Conservation (phyloP, 2,329 filamentous ascomycete genomes). For the Ophiosphaerella narmari region DNA sequence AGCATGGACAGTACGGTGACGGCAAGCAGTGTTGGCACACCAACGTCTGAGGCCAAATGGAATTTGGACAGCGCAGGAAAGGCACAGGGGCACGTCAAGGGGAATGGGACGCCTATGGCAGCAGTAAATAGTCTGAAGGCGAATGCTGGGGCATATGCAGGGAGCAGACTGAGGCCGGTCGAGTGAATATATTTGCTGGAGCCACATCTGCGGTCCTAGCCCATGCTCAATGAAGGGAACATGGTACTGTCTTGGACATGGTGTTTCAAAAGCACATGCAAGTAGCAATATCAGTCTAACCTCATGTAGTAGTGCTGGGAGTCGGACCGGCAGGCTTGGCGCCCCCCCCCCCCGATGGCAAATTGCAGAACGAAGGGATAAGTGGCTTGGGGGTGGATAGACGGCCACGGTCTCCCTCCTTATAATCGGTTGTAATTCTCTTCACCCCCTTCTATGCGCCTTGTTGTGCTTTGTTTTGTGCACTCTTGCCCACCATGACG, state of each 20-base stretch:
- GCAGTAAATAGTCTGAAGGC: constrained; percentile 20
- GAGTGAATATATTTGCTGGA: constrained; percentile 7
- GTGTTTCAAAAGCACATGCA: too few relatives aligned
- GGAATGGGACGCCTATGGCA: constrained; percentile 21
- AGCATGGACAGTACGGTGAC: constrained; percentile 41
- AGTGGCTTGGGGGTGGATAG: too few relatives aligned
- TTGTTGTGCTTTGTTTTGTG: not conserved
- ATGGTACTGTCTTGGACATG: too few relatives aligned
- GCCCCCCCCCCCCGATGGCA: constrained; percentile 9
- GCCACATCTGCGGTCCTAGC: too few relatives aligned
- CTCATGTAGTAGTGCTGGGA: not conserved
- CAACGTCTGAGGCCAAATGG: constrained; percentile 23
- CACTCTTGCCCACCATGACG: constrained; percentile 19
- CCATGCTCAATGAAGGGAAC: too few relatives aligned
- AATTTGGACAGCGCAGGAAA: constrained; percentile 18
- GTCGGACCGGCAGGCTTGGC: constrained; percentile 12
- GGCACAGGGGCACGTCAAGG: constrained; percentile 12
- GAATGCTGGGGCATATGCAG: constrained; percentile 19
- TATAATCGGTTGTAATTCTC: not conserved
- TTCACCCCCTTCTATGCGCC: not conserved
- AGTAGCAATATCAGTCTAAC: constrained; percentile 1
- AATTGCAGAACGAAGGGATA: constrained; percentile 8
- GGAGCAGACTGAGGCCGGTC: constrained; percentile 34
- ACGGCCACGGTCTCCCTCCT: not conserved
- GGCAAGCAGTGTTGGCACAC: constrained; percentile 31